Conservation (phyloP, 139 green algal genomes). For the Closterium sp. region DNA sequence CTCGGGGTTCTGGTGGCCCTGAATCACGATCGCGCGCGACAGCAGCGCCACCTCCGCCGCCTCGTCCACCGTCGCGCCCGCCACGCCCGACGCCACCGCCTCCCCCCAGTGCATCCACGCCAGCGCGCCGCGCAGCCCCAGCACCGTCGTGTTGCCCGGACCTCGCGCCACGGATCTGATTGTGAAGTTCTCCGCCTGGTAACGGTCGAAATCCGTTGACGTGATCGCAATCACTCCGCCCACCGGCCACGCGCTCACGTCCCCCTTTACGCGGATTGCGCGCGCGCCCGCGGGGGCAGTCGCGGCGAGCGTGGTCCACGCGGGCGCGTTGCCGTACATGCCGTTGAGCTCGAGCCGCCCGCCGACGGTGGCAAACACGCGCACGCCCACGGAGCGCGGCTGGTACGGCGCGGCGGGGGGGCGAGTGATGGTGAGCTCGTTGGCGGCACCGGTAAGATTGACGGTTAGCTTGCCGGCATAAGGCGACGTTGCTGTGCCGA, state of each 20-base stretch:
- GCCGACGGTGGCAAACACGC: slow-evolving; percentile 27
- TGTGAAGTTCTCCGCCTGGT: neutral
- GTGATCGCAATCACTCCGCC: neutral
- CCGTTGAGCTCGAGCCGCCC: slow-evolving; percentile 32
- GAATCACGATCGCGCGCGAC: slow-evolving; percentile 14
- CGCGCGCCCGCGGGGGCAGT: neutral
- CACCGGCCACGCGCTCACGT: neutral
- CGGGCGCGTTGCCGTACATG: slow-evolving; percentile 18
- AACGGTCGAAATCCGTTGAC: slow-evolving; percentile 24
- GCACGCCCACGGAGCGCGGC: neutral
- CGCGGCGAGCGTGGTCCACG: slow-evolving; percentile 13
- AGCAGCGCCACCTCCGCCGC: slow-evolving; percentile 27
- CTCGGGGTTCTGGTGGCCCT: slow-evolving; percentile 1
- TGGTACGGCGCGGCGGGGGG: neutral
- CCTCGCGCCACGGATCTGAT: neutral
- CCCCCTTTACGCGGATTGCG: neutral
- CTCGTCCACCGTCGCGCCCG: slow-evolving; percentile 13
- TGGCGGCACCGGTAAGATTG: slow-evolving; percentile 18
- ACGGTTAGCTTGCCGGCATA: slow-evolving; percentile 26
- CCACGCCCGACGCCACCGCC: neutral
- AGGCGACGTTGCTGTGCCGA: slow-evolving; percentile 23
- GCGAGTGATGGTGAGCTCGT: slow-evolving; percentile 10
- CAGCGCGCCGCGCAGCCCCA: slow-evolving; percentile 10
- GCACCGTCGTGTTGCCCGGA: neutral
- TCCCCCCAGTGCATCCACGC: slow-evolving; percentile 40